Conservation (phyloP, 306 rosid species). For the Prunus fruticosa region DNA sequence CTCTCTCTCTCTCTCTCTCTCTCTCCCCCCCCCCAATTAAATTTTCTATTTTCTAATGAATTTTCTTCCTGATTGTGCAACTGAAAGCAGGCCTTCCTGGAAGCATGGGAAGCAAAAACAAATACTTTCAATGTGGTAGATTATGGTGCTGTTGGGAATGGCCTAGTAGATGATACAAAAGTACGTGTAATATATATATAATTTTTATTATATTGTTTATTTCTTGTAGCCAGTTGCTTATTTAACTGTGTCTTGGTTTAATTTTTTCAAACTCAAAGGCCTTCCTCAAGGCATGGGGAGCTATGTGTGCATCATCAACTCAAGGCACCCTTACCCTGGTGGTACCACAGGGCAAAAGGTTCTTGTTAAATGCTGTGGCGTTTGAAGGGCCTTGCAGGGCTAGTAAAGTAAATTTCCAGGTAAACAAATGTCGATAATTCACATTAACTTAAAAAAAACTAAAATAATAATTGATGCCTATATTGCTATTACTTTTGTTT, state of each 20-base stretch:
- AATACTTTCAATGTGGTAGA: neutral
- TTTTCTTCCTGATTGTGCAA: neutral
- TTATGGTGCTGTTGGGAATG: constrained; percentile 23
- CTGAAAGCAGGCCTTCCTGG: neutral
- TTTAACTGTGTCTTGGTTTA: neutral
- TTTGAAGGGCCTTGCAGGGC: constrained; percentile 57
- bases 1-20: neutral
- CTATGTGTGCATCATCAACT: constrained; percentile 29
- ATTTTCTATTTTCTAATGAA: neutral
- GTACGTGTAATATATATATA: constrained; percentile 13
- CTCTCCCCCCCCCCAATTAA: too few species aligned
- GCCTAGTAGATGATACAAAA: constrained; percentile 41
- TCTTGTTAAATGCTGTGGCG: constrained; percentile 34
- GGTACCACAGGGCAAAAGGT: constrained; percentile 36
- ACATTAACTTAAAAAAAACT: too few species aligned
- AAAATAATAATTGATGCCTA: too few species aligned
- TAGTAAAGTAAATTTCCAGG: constrained; percentile 27
- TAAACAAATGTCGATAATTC: neutral
- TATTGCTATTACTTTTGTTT: too few species aligned
- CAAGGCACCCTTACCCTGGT: constrained; percentile 24
- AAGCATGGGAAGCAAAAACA: neutral
- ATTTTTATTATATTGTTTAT: neutral
- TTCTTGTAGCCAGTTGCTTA: neutral
- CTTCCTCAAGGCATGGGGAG: constrained; percentile 49
- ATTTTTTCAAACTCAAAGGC: constrained; percentile 25